Evolutionary conservation across 1,139 yeast species (phyloP).

Genomic region (Scheffersomyces titani): DNA sequence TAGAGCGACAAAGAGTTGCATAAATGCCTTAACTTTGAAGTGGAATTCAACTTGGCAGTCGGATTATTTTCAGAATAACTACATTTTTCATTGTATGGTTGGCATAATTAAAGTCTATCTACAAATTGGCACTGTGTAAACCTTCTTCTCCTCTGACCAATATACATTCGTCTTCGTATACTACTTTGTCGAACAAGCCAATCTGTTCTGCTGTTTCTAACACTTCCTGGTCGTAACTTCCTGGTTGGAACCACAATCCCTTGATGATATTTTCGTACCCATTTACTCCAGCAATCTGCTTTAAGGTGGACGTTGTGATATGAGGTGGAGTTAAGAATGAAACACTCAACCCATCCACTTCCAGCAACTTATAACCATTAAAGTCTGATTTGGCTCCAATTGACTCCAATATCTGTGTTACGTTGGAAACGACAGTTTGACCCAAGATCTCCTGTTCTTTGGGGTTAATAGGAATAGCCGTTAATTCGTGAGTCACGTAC

Average conservation of each 20-base stretch:
- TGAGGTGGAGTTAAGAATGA: constrained; percentile 77
- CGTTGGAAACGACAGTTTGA: constrained; percentile 36
- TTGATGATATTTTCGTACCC: constrained; percentile 40
- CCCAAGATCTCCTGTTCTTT: constrained; percentile 49
- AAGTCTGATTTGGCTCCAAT: constrained; percentile 24
- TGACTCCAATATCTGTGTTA: constrained; percentile 34
- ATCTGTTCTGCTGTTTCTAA: constrained; percentile 40
- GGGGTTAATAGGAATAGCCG: constrained; percentile 71
- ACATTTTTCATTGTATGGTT: no score
- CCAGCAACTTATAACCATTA: constrained; percentile 25
- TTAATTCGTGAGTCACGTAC: constrained; percentile 60
- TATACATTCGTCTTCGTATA: constrained; percentile 68
- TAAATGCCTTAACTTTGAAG: no score
- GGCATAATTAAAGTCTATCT: no score
- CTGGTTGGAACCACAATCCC: constrained; percentile 85
- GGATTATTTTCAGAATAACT: no score
- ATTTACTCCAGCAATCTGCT: constrained; percentile 35
- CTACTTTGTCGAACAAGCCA: constrained; percentile 45
- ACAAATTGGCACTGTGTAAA: constrained; percentile 21
- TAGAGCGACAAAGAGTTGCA: no score
- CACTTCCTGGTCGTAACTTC: constrained; percentile 62
- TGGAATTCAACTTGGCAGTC: no score
- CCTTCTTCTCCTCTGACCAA: constrained; percentile 67
- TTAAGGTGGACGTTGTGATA: constrained; percentile 51
- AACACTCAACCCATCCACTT: constrained; percentile 48